Percentiles rank a stretch among this genome's conserved stretches.
phyloP scores from a whole-genome alignment of 139 green algal species.

The Microglena sp. region DNA sequence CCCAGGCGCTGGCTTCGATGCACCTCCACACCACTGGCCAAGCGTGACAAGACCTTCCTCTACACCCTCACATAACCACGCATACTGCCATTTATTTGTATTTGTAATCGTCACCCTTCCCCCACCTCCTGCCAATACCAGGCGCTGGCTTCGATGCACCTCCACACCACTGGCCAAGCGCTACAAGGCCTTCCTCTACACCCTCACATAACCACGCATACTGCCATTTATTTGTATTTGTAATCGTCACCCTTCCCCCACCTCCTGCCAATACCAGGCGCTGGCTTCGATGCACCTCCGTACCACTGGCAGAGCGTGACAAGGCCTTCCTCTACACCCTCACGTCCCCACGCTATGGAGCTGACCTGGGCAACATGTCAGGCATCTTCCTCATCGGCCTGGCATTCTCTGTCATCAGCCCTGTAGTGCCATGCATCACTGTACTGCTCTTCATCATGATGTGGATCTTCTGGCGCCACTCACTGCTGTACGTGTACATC shows the following conservation, averaged over 20 bases:
- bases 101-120: too few relatives aligned
- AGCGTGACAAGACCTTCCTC: too few relatives aligned
- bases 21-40: too few relatives aligned
- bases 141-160: too few relatives aligned
- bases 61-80: too few relatives aligned
- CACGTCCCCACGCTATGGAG: conserved; percentile 26
- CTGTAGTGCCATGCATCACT: conserved; percentile 52
- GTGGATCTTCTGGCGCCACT: conserved; percentile 36
- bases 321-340: conserved; percentile 16
- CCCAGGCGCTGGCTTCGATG: too few relatives aligned
- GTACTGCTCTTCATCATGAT: conserved; percentile 40
- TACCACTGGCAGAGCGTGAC: conserved; percentile 13
- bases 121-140: too few relatives aligned
- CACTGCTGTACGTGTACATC: conserved; percentile 42
- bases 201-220: conserved; percentile 9
- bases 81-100: too few relatives aligned
- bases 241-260: too few relatives aligned
- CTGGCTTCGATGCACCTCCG: too few relatives aligned
- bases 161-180: conserved; percentile 6
- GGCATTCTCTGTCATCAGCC: conserved; percentile 42
- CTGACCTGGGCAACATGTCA: conserved; percentile 17
- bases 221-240: too few relatives aligned
- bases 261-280: too few relatives aligned
- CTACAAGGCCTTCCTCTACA: conserved; percentile 19
- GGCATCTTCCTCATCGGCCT: conserved; percentile 7